Conservation (phyloP, 1,139 yeast genomes). For the Taphrina pruni region DNA sequence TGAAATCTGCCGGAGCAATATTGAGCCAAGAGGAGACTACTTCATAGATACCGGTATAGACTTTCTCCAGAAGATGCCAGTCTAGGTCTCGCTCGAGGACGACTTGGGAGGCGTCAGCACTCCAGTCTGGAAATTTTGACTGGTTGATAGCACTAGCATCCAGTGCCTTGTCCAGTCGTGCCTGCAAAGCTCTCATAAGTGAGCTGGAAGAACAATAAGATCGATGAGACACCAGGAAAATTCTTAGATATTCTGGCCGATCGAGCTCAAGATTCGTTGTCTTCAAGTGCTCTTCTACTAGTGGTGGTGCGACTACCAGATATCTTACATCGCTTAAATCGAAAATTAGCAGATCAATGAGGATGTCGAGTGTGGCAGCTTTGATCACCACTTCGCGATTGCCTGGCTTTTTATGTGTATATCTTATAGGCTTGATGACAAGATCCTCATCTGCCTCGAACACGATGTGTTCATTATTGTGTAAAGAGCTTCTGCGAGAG, state of each 20-base stretch:
- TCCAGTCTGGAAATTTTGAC: constrained; percentile 8
- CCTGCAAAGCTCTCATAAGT: not conserved
- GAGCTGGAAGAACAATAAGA: constrained; percentile 20
- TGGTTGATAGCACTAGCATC: not conserved
- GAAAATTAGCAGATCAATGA: constrained; percentile 66
- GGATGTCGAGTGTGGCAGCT: constrained; percentile 65
- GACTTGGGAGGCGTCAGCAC: not conserved
- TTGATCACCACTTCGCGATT: constrained; percentile 52
- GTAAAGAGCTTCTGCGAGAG: constrained; percentile 32
- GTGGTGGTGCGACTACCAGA: constrained; percentile 50
- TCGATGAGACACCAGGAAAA: constrained; percentile 24
- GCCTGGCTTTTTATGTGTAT: not conserved
- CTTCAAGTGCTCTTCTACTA: not conserved
- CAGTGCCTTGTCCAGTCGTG: not conserved
- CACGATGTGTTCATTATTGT: not conserved
- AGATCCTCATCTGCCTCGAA: constrained; percentile 26
- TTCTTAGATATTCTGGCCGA: constrained; percentile 25
- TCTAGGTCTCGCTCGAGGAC: constrained; percentile 52
- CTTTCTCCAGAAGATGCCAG: constrained; percentile 67
- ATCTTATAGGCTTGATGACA: constrained; percentile 14
- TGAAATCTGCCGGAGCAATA: constrained; percentile 47
- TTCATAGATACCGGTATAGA: constrained; percentile 82
- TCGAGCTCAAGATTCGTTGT: constrained; percentile 3
- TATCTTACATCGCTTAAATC: constrained; percentile 66
- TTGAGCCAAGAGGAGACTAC: constrained; percentile 73